Base-by-base conservation (phyloP, 345 rosid species). In the Ceriops zippeliana region DNA sequence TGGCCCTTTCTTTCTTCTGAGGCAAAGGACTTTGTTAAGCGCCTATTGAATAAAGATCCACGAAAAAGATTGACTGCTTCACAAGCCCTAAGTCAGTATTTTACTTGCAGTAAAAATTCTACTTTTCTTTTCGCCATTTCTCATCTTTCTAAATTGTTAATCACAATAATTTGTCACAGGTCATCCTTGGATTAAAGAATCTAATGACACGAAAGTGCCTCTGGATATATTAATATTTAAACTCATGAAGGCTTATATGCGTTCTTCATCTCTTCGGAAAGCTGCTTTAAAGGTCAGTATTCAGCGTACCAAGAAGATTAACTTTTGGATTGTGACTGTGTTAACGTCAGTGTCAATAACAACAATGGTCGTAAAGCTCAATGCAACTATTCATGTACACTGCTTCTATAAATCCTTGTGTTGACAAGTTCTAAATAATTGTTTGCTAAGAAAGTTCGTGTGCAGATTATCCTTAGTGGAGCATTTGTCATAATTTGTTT, bases 31-130 rank as follows among this genome's bases (percentile, higher is more conserved):
- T 96, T 96, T 76, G 97, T 87, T 62, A 90, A 83, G 78, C 82
- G 90, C 54, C 66, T 96, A 49, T 62, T 96, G 61, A 86, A 85
- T 74, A 96, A 92, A 69, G 98, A 96, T 70, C 92, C 96, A 16
- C 72, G 98, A 49, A 96, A 86, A 78, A 79, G 99, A 76, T 78
- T 89, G 87, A 87, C 96, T 73, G 96, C 99, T 52, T 89, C 96
- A 71, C 96, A 96, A 82, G 97, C 98, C 60, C 70, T 96, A 63
- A 74, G 98, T 92, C 66, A 79, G 91, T 82, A 68, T 76, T 30
- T n/a, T 30, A 28, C 53, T 13, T 35, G 1, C 35, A 28, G 52
- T 24, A 31, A 13, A 54, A n/a, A 7, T 53, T 54, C 15, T 54
- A 1, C 16, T 54, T 54, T 31, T 11, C 51, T 9, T 7, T 22